These are phyloP conservation scores for Xylariaceae sp. DNA, from an alignment of 2,329 filamentous ascomycete species.

Conservation along the genomic window DNA sequence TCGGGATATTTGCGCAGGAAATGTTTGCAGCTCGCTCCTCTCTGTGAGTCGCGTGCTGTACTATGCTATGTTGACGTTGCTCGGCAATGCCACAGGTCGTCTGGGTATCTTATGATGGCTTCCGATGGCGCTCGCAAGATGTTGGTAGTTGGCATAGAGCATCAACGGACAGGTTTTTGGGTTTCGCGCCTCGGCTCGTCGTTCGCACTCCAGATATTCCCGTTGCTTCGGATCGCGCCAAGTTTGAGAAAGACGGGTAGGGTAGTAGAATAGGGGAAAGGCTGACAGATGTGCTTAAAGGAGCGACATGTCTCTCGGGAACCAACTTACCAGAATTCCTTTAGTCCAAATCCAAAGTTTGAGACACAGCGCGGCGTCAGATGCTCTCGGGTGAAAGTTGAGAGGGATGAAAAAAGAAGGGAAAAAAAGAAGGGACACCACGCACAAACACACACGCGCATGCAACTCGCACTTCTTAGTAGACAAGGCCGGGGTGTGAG, in stretches of 20 bases:
- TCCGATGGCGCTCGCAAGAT: too few relatives aligned
- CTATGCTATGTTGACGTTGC: too few relatives aligned
- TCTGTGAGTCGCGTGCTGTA: too few relatives aligned
- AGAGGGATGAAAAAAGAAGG: constrained; percentile 28
- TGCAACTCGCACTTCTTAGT: constrained; percentile 30
- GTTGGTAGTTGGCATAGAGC: too few relatives aligned
- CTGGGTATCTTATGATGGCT: too few relatives aligned
- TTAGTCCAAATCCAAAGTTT: constrained; percentile 30
- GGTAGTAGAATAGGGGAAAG: constrained; percentile 3
- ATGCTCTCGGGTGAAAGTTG: constrained; percentile 29
- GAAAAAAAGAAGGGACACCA: constrained; percentile 40
- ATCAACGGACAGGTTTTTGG: too few relatives aligned
- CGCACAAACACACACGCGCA: constrained; percentile 36
- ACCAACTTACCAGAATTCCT: constrained; percentile 31
- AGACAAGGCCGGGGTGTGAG: constrained; percentile 28
- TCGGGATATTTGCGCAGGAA: constrained; percentile 15
- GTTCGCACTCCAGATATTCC: constrained; percentile 19
- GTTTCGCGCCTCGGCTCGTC: too few relatives aligned
- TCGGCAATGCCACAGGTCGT: too few relatives aligned
- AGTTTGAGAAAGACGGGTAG: not conserved
- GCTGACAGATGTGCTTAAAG: constrained; percentile 1
- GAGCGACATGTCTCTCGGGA: constrained; percentile 24
- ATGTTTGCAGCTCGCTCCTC: constrained; percentile 13
- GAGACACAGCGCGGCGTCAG: constrained; percentile 33
- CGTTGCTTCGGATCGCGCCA: not conserved